Percentiles rank a stretch among this genome's conserved stretches.
These are phyloP conservation scores for Cryptomeria japonica DNA, from an alignment of 75 land plant genomes.

Conservation along the genomic window DNA sequence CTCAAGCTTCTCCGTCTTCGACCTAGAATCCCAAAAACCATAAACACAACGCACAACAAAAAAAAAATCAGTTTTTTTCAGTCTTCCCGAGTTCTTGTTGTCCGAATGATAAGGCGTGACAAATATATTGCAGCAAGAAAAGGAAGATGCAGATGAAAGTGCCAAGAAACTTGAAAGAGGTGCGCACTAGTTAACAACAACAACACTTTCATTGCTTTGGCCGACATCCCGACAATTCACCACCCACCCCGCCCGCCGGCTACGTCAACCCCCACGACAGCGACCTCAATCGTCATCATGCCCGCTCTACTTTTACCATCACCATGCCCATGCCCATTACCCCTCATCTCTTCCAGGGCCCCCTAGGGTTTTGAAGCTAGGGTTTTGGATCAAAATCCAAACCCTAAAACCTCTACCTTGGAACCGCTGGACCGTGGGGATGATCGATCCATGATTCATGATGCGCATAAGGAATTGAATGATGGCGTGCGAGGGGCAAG, in stretches of 20 bases:
- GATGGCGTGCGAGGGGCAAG: background rate
- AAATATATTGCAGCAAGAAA: background rate
- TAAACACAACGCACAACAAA: background rate
- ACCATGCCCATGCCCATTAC: background rate
- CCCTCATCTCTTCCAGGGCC: too few relatives aligned
- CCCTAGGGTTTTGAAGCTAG: background rate
- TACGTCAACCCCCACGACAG: conserved; percentile 6
- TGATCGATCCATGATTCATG: background rate
- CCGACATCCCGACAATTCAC: conserved; percentile 13
- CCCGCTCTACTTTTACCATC: background rate
- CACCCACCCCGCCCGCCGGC: conserved; percentile 17
- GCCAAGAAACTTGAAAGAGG: background rate
- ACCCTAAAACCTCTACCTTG: too few relatives aligned
- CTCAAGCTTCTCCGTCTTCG: background rate
- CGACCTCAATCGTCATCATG: background rate
- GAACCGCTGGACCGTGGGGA: too few relatives aligned
- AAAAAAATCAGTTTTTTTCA: too few relatives aligned
- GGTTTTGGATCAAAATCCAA: too few relatives aligned
- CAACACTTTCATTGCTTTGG: conserved; percentile 10
- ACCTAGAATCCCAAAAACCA: background rate
- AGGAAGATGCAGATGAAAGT: background rate
- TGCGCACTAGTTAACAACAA: conserved; percentile 5
- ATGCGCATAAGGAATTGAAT: background rate
- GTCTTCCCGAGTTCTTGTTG: background rate
- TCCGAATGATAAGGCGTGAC: background rate